Base-by-base conservation (phyloP, 78 protist genomes). In the Cyanophora paradoxa region DNA sequence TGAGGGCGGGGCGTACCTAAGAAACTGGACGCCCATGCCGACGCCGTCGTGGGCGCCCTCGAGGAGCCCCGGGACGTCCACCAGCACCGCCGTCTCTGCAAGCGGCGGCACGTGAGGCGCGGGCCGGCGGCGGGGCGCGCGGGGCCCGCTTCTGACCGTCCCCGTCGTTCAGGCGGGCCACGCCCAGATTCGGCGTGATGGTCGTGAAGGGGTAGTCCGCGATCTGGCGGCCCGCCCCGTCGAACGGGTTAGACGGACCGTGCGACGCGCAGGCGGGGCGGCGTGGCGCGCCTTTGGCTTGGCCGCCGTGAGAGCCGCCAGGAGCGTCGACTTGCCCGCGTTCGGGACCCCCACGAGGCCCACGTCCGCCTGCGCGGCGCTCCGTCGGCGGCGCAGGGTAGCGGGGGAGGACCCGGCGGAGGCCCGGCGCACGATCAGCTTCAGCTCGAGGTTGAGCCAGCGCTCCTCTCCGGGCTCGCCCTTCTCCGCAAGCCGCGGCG, bases 341-440 rank as follows among this genome's bases (percentile, higher is more conserved):
- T 87, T 87, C 24, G 91, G 91, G 36, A 59, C 68, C 33, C 91
- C 91, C 7, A 87, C 84, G 22, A 87, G 77, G 3, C 88, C 91
- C 31, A 83, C 71, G 20, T 87, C 91, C 4, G 91, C 91, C n/a
- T n/a, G 42, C 82, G 36, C 17, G 66, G 76, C 80, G 75, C 76
- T 16, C 82, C 71, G 37, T 84, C 88, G 19, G 75, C n/a, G 24
- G 72, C 75, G 22, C 70, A 30, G 56, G 28, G 56, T 5, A 24
- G 24, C 19, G 24, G 56, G 56, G 13, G 26, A 10, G 56, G 28
- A 13, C 3, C 24, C 13, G 24, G 56, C 56, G 56, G 3, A 6
- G 24, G 37, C 68, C 19, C 50, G 33, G 46, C 68, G 68, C 68
- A 62, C 33, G 30, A 72, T 2, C 20, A 41, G 22, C 69, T 33